Evolutionary conservation across 768 basidiomycete genomes (phyloP), one percentile per base, ranked within the genome.

Genomic region (Calvatia gigantea): DNA sequence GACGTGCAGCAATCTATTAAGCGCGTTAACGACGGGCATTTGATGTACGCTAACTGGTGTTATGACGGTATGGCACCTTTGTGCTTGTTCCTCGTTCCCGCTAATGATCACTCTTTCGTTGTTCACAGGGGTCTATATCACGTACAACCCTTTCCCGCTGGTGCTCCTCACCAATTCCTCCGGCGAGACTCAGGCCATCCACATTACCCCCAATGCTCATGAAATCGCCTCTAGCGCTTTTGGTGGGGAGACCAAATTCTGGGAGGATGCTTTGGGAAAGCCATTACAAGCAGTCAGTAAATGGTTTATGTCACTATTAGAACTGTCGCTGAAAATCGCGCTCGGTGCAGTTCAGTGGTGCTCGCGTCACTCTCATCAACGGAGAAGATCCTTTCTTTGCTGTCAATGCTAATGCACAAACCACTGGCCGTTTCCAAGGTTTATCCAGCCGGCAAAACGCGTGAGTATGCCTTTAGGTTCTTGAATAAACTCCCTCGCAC

Each of bases 21-120:
- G 62, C 70, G 79, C 9, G 69, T 82, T 28, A 79, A 81, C 55
- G 84, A 85, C 60, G 83, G 83, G 0, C 84, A 84, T 62, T 81
- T 79, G 62, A 74, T 73, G 15, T 75, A 76, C 59, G 69, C 76
- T 38, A 81, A 80, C 64, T 63, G 68, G 29, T 82, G 81, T 61
- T 82, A 75, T 62, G 80, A 81, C 55, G 45, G 58, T 60, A 42
- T 11, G 41, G 37, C 38, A 50, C 32, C n/a, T 33, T 17, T 51
- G n/a, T 17, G 7, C 65, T 11, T n/a, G n/a, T n/a, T 37, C 58
- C 38, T 23, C 41, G 23, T n/a, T 32, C 11, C 23, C 17, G 28
- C 46, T 12, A 33, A 50, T 45, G 56, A 27, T 11, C 41, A 15
- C 60, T 15, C 56, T 35, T 25, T 23, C 41, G 21, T n/a, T 14